phyloP scores from a whole-genome alignment of 768 basidiomycete species.

The Sarcomyxa edulis region DNA sequence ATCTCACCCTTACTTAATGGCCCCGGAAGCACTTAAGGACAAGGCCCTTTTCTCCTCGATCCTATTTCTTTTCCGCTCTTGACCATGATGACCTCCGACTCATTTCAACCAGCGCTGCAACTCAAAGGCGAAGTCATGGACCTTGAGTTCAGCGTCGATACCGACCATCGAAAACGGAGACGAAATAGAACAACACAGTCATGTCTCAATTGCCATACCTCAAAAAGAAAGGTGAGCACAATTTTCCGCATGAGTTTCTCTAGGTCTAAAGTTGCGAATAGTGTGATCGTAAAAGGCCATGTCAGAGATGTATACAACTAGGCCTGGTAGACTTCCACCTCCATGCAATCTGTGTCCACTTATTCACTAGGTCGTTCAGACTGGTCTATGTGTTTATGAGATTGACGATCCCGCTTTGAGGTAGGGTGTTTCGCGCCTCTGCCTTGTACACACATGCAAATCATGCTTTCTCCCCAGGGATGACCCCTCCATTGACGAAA shows the following conservation, averaged over 20 bases:
- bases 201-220: slow-evolving; percentile 87
- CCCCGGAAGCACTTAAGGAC: slow-evolving; percentile 52
- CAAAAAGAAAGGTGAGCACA: slow-evolving; percentile 76
- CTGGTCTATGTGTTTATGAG: slow-evolving; percentile 92
- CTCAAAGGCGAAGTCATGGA: slow-evolving; percentile 77
- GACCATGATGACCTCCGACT: slow-evolving; percentile 52
- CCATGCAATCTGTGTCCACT: background rate
- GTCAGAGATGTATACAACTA: slow-evolving; percentile 85
- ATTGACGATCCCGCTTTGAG: slow-evolving; percentile 84
- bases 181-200: slow-evolving; percentile 91
- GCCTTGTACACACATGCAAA: slow-evolving; percentile 6
- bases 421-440: slow-evolving; percentile 30
- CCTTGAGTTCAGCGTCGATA: slow-evolving; percentile 68
- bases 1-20: slow-evolving; percentile 53
- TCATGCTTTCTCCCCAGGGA: slow-evolving; percentile 41
- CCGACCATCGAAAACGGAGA: slow-evolving; percentile 74
- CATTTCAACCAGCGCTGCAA: slow-evolving; percentile 48
- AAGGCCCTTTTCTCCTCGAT: slow-evolving; percentile 40
- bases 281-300: slow-evolving; percentile 92
- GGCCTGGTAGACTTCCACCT: slow-evolving; percentile 51
- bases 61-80: slow-evolving; percentile 43
- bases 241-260: slow-evolving; percentile 1
- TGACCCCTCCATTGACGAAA: slow-evolving; percentile 85
- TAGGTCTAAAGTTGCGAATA: slow-evolving; percentile 20
- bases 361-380: slow-evolving; percentile 36